Conservation (phyloP, 805 yeast species). For the Wickerhamomyces strasburgensis region DNA sequence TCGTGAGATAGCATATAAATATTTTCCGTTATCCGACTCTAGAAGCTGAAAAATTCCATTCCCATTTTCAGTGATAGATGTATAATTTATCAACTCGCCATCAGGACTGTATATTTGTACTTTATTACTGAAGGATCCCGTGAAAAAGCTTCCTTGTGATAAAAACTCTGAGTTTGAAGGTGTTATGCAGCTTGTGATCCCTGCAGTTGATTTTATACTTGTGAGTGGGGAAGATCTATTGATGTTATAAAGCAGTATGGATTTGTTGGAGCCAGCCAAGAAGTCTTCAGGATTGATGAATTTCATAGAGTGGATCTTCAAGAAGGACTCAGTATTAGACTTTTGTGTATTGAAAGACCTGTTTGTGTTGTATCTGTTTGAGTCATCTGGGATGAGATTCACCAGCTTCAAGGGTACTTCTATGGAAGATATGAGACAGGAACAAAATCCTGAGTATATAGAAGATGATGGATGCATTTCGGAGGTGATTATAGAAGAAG, state of each 20-base stretch:
- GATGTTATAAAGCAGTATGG: conserved; percentile 28
- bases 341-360: conserved; percentile 28
- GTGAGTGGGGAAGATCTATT: conserved; percentile 22
- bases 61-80: conserved; percentile 15
- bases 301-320: conserved; percentile 26
- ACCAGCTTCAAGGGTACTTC: conserved; percentile 33
- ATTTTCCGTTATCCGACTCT: conserved; percentile 32
- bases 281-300: conserved; percentile 23
- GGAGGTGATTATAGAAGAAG: conserved; percentile 29
- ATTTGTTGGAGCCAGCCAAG: conserved; percentile 28
- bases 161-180: conserved; percentile 10
- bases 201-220: conserved; percentile 4
- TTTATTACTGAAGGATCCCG: conserved; percentile 30
- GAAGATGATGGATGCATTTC: conserved; percentile 32
- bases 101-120: conserved; percentile 27
- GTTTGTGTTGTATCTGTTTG: conserved; percentile 12
- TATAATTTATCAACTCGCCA: conserved; percentile 17
- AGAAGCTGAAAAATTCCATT: conserved; percentile 33
- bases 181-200: conserved; percentile 20
- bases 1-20: conserved; percentile 30
- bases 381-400: conserved; percentile 16
- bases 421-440: conserved; percentile 27
- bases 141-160: conserved; percentile 18
- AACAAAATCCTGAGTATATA: conserved; percentile 23
- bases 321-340: conserved; percentile 29